A percentile compares a stretch with the other conserved stretches of the same genome.
Evolutionary conservation across 2,329 filamentous ascomycete species (phyloP).

Genomic region (Ramularia endophylla): DNA sequence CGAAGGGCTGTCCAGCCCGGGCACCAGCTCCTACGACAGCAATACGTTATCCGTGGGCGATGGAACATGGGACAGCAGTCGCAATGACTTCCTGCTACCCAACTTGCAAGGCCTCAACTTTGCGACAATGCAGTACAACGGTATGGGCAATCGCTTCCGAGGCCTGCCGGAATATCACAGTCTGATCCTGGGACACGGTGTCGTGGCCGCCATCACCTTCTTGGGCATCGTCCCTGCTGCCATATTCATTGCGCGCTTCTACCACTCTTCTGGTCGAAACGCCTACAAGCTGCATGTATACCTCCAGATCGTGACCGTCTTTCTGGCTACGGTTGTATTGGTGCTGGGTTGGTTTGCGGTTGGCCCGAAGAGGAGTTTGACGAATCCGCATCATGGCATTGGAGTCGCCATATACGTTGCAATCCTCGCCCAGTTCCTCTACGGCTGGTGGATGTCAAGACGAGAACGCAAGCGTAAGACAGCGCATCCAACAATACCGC

Average conservation of each 20-base stretch:
- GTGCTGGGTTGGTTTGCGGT: slow-evolving; percentile 74
- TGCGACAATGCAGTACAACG: slow-evolving; percentile 79
- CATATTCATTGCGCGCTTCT: slow-evolving; percentile 69
- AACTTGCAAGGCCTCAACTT: slow-evolving; percentile 72
- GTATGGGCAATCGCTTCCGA: slow-evolving; percentile 77
- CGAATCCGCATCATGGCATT: slow-evolving; percentile 81
- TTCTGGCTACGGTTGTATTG: slow-evolving; percentile 65
- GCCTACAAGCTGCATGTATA: slow-evolving; percentile 68
- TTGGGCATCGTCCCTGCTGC: slow-evolving; percentile 66
- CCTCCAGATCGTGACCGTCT: slow-evolving; percentile 62
- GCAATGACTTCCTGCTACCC: slow-evolving; percentile 71
- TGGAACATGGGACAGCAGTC: slow-evolving; percentile 74
- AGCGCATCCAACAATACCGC: slow-evolving; percentile 48
- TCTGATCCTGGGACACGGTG: slow-evolving; percentile 64
- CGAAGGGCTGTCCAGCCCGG: slow-evolving; percentile 56
- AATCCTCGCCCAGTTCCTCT: slow-evolving; percentile 64
- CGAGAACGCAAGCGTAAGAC: slow-evolving; percentile 41
- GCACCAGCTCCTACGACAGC: slow-evolving; percentile 66
- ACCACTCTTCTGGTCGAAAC: slow-evolving; percentile 47
- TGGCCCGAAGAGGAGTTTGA: slow-evolving; percentile 62
- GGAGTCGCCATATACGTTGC: slow-evolving; percentile 72
- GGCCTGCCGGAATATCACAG: slow-evolving; percentile 63
- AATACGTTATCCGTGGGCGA: slow-evolving; percentile 72
- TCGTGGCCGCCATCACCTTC: slow-evolving; percentile 68
- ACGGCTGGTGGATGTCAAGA: slow-evolving; percentile 59